Conservation (phyloP, 371 early-diverging fungal species). For the Haplosporangium sp. region DNA sequence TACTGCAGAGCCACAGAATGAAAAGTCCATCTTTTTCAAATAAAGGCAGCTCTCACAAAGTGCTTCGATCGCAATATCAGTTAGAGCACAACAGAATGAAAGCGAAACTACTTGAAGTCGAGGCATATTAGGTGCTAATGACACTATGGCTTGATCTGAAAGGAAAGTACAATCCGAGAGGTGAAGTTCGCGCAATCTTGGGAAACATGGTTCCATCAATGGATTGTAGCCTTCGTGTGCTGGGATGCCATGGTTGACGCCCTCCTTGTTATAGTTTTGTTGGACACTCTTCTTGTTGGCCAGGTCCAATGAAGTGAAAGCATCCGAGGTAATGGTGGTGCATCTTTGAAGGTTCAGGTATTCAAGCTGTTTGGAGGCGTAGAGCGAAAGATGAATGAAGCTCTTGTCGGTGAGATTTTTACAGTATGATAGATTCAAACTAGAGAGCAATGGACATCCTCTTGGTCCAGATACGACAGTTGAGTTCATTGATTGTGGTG, state of each 20-base stretch:
- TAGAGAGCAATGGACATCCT: constrained; percentile 54
- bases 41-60: constrained; percentile 59
- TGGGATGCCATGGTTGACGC: background rate
- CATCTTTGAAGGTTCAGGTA: constrained; percentile 81
- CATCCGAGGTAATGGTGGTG: constrained; percentile 79
- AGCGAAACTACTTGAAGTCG: constrained; percentile 66
- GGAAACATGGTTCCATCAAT: constrained; percentile 44
- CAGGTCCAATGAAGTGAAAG: constrained; percentile 67
- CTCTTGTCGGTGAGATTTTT: constrained; percentile 77
- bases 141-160: constrained; percentile 73
- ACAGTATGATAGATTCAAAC: constrained; percentile 76
- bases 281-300: constrained; percentile 3
- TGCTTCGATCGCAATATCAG: constrained; percentile 68
- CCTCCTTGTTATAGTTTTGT: background rate
- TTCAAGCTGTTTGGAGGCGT: constrained; percentile 55
- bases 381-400: constrained; percentile 61
- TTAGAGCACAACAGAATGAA: constrained; percentile 86
- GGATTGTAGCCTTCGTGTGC: constrained; percentile 6
- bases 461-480: constrained; percentile 2
- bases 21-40: constrained; percentile 70
- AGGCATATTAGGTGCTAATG: constrained; percentile 68
- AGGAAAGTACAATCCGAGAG: constrained; percentile 86
- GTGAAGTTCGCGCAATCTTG: constrained; percentile 63
- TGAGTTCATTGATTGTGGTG: too few species aligned
- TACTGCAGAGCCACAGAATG: constrained; percentile 84